Evolutionary conservation across 2,329 filamentous ascomycete genomes (phyloP).

Genomic region (Verticillium klebahnii): DNA sequence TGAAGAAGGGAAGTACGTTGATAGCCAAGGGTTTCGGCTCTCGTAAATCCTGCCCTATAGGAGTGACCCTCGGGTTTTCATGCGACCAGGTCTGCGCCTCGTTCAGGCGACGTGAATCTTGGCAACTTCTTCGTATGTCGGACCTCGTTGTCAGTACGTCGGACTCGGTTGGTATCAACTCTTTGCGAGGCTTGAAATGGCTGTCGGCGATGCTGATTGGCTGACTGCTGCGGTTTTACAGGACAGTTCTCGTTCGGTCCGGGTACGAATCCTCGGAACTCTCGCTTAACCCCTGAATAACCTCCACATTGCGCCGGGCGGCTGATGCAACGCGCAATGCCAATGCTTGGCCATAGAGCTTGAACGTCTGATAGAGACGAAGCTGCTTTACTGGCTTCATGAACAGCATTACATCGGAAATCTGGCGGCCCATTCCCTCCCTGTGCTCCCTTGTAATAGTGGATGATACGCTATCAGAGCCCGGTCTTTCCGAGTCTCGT

Average conservation of each 20-base stretch:
- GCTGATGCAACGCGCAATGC: neutral
- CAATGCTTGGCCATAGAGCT: neutral
- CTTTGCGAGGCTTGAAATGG: neutral
- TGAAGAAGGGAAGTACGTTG: neutral
- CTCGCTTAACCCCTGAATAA: neutral
- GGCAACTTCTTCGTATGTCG: neutral
- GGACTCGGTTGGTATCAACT: neutral
- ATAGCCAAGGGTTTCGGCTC: neutral
- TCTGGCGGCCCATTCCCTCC: too few species aligned
- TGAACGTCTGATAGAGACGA: neutral
- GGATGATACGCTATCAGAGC: too few species aligned
- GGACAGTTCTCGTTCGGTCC: neutral
- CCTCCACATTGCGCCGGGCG: neutral
- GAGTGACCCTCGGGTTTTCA: neutral
- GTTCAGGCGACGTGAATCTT: too few species aligned
- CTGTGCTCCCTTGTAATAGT: too few species aligned
- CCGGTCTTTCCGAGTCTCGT: too few species aligned
- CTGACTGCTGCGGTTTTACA: neutral
- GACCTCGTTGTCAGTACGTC: neutral
- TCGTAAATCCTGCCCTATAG: neutral
- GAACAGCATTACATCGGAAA: too few species aligned
- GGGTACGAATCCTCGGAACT: neutral
- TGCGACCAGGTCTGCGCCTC: neutral
- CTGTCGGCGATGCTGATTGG: neutral
- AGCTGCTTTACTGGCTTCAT: too few species aligned